Conservation (phyloP, 2,329 filamentous ascomycete species). For the Claviceps humidiphila region DNA sequence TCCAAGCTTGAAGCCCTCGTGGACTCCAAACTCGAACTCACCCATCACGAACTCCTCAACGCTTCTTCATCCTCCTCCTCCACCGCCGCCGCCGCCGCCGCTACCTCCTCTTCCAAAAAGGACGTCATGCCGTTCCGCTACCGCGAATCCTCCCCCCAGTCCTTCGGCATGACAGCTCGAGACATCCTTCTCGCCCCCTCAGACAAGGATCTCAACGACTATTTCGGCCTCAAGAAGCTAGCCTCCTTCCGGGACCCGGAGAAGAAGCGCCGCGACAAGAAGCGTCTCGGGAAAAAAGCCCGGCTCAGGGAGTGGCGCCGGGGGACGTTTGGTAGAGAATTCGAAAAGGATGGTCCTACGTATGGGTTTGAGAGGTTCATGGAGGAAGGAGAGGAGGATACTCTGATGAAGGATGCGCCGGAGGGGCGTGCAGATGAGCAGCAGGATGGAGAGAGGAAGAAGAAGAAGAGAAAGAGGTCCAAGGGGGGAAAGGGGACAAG, state of each 20-base stretch:
- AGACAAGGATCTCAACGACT: slow-evolving; percentile 77
- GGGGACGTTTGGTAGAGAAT: slow-evolving; percentile 48
- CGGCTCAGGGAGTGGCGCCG: slow-evolving; percentile 73
- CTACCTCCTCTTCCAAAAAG: slow-evolving; percentile 25
- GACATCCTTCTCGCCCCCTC: slow-evolving; percentile 85
- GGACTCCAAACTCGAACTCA: slow-evolving; percentile 65
- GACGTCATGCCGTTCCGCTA: slow-evolving; percentile 56
- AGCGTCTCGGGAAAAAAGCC: slow-evolving; percentile 84
- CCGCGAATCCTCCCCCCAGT: slow-evolving; percentile 80
- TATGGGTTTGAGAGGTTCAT: slow-evolving; percentile 38
- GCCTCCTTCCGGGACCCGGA: slow-evolving; percentile 77
- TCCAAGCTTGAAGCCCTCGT: slow-evolving; percentile 76
- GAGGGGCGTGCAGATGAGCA: not conserved
- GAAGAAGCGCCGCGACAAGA: slow-evolving; percentile 82
- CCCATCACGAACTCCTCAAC: slow-evolving; percentile 45
- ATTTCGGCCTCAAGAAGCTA: slow-evolving; percentile 87
- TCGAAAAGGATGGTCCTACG: slow-evolving; percentile 41
- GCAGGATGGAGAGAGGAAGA: slow-evolving; percentile 20
- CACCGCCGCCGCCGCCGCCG: not conserved
- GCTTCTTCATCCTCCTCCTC: slow-evolving; percentile 16
- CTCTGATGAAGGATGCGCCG: not conserved
- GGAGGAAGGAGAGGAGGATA: slow-evolving; percentile 13
- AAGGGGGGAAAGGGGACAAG: slow-evolving; percentile 24
- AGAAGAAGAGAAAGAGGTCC: slow-evolving; percentile 40
- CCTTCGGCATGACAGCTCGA: slow-evolving; percentile 76